These are phyloP conservation scores for Prunus padus DNA, from an alignment of 306 rosid genomes.

Conservation along the genomic window DNA sequence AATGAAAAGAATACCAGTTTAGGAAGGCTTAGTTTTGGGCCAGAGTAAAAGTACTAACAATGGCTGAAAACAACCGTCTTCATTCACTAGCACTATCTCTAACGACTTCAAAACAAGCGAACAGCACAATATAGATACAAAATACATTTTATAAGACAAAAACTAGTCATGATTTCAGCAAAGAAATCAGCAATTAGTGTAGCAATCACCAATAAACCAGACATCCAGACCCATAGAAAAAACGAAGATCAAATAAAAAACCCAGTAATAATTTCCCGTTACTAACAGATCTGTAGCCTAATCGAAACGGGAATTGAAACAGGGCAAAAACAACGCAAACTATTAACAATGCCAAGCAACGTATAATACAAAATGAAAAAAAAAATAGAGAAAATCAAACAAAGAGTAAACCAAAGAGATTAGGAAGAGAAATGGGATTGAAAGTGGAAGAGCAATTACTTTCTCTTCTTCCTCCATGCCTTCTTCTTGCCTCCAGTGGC, in stretches of 20 bases:
- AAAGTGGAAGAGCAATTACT: constrained; percentile 22
- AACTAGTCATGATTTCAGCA: background rate
- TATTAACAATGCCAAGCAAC: background rate
- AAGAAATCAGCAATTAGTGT: background rate
- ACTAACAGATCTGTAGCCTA: background rate
- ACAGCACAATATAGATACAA: background rate
- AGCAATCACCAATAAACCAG: background rate
- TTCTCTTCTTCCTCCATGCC: constrained; percentile 54
- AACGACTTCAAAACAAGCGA: no score
- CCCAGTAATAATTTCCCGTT: background rate
- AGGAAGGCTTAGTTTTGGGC: no score
- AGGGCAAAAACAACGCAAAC: no score
- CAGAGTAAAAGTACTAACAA: no score
- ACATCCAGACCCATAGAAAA: background rate
- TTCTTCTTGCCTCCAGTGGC: constrained; percentile 55
- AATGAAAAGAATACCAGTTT: no score
- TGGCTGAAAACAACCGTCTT: background rate
- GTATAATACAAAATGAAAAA: background rate
- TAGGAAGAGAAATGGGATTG: background rate
- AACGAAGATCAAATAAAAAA: background rate
- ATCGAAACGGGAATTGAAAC: background rate
- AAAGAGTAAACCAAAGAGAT: background rate
- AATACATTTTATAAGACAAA: background rate
- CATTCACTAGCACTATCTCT: background rate
- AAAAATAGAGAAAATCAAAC: background rate